phyloP scores from a whole-genome alignment of 1,284 basidiomycete species.

The Cryptococcus sp. region DNA sequence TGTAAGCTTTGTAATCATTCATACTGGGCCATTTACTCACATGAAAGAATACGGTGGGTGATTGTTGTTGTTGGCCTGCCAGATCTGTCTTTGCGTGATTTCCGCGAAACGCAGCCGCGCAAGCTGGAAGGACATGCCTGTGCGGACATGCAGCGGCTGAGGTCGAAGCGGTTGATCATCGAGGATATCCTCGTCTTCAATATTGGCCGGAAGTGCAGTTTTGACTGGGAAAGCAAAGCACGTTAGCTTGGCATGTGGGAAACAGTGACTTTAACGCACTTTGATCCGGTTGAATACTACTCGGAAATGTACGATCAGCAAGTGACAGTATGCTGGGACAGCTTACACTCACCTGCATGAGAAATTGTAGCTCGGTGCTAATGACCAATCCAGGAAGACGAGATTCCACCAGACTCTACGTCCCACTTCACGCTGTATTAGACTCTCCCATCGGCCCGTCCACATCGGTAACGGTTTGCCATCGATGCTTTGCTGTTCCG shows the following conservation, averaged over 20 bases:
- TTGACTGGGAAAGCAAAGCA: conserved; percentile 33
- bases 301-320: neutral
- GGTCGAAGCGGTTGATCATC: conserved; percentile 51
- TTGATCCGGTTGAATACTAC: conserved; percentile 54
- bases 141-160: conserved; percentile 48
- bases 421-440: conserved; percentile 54
- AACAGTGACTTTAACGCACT: conserved; percentile 28
- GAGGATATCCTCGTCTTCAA: conserved; percentile 54
- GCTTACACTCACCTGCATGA: conserved; percentile 27
- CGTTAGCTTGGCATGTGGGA: conserved; percentile 5
- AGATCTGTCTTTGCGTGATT: conserved; percentile 53
- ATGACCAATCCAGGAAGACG: conserved; percentile 53
- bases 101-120: conserved; percentile 52
- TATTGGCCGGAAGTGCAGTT: conserved; percentile 53
- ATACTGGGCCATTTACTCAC: conserved; percentile 21
- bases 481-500: conserved; percentile 48
- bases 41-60: conserved; percentile 54
- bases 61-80: conserved; percentile 53
- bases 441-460: conserved; percentile 53
- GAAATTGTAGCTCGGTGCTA: conserved; percentile 53
- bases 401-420: conserved; percentile 55
- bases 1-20: conserved; percentile 8
- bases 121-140: conserved; percentile 54
- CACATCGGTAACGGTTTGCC: conserved; percentile 50
- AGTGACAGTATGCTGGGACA: neutral